Evolutionary conservation across 176 grass and related monocot species (phyloP).

Genomic region (Calamus simplicifolius): DNA sequence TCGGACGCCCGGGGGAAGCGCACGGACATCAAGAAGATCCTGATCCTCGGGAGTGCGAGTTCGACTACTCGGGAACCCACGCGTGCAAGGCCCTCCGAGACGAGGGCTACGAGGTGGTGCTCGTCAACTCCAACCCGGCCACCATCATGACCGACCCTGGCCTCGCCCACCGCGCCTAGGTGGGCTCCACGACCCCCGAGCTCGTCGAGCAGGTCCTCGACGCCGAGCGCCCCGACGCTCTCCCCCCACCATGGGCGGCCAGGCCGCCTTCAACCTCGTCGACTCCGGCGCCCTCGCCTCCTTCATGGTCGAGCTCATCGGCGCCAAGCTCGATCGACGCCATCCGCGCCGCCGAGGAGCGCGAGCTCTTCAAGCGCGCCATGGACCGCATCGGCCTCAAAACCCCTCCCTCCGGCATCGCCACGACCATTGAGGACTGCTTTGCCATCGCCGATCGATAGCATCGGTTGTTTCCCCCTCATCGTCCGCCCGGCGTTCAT

Average conservation of each 20-base stretch:
- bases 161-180: conserved; percentile 83
- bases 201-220: conserved; percentile 73
- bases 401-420: conserved; percentile 91
- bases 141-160: conserved; percentile 98
- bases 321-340: conserved; percentile 78
- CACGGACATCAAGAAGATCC: conserved; percentile 76
- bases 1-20: conserved; percentile 19
- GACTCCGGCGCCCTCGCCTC: conserved; percentile 67
- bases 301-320: conserved; percentile 62
- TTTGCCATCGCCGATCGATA: conserved; percentile 48
- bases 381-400: conserved; percentile 90
- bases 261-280: conserved; percentile 89
- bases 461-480: conserved; percentile 72
- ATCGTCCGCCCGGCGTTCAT: conserved; percentile 90
- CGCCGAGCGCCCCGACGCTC: conserved; percentile 67
- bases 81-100: conserved; percentile 91
- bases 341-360: conserved; percentile 83
- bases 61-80: conserved; percentile 99
- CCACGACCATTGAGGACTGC: conserved; percentile 79
- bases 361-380: conserved; percentile 83
- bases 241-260: conserved; percentile 93
- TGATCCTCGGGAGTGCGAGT: conserved; percentile 97
- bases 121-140: conserved; percentile 96
- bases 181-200: conserved; percentile 86
- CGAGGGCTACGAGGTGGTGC: conserved; percentile 87